Base-by-base conservation (phyloP, 139 green algal species). In the Chlamydomonas incerta region DNA sequence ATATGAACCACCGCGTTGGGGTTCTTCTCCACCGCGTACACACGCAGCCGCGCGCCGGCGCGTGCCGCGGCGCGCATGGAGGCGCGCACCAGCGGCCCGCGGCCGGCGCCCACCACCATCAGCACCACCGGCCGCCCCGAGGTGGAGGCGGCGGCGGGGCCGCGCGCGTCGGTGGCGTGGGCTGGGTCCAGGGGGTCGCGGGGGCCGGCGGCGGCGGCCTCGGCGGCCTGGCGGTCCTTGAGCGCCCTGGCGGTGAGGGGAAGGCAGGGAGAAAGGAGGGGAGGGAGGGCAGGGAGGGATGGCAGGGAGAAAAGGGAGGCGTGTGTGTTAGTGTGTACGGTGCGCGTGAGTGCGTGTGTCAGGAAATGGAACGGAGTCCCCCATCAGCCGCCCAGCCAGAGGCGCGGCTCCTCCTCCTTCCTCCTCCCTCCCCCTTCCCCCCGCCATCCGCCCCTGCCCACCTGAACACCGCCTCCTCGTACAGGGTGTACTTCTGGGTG, bases 11-110 rank as follows among this genome's bases (percentile, higher is more conserved):
- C 88, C 0, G 98, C 98, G 76, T 99, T 98, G 29, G 97, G 95
- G 90, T 99, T 99, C 90, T 99, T 99, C 90, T 99, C 98, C 67
- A 99, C 93, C 0, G 98, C 98, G 79, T 96, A 99, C 50, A 99
- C 93, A 2, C 85, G 81, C 65, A 99, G 66, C 60, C 26, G 29
- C 0, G 90, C 74, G 34, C 87, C 80, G 3, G 91, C 89, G 9
- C 74, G 69, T 29, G 85, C 35, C 0, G 92, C 89, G 2, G 95
- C 96, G 23, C 82, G 41, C 80, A 99, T 89, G 0, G 92, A 94
- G 0, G 95, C 94, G 0, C 88, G 66, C 21, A 99, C 96, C 21
- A 99, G 93, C 5, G 98, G 98, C 0, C 98, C 98, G 9, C 98
- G 88, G 18, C 98, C 98, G 24, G 97, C 95, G 15, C 97, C 97